A percentile compares a stretch with the other conserved stretches of the same genome.
These are phyloP conservation scores for Cladosporium cucumerinum DNA, from an alignment of 2,329 filamentous ascomycete genomes.

Conservation along the genomic window DNA sequence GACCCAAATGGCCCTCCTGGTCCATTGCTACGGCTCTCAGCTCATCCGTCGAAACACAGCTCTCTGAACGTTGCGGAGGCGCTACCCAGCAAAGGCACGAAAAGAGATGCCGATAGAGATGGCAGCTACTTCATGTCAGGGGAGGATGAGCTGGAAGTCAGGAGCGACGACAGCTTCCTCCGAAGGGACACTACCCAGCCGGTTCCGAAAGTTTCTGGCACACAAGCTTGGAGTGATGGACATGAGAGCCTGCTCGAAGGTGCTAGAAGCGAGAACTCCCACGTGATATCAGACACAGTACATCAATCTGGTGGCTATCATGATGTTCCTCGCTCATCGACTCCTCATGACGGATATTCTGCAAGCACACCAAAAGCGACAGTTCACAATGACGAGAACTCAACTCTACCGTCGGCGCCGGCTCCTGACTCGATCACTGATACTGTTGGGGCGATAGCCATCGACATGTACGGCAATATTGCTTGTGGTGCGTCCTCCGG, in stretches of 20 bases:
- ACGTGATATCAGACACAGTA: not conserved
- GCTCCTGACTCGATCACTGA: slow-evolving; percentile 70
- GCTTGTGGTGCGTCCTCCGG: slow-evolving; percentile 94
- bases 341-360: not conserved
- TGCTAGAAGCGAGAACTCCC: not conserved
- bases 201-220: not conserved
- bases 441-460: slow-evolving; percentile 92
- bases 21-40: slow-evolving; percentile 27
- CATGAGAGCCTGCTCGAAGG: not conserved
- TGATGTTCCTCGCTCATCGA: not conserved
- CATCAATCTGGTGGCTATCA: not conserved
- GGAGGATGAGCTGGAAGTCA: slow-evolving; percentile 5
- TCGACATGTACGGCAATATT: slow-evolving; percentile 81
- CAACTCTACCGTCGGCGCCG: not conserved
- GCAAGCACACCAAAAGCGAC: not conserved
- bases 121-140: not conserved
- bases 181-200: not conserved
- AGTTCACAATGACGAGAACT: slow-evolving; percentile 18
- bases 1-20: slow-evolving; percentile 29
- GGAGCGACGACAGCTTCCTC: not conserved
- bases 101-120: not conserved
- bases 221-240: not conserved
- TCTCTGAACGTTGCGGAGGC: slow-evolving; percentile 33
- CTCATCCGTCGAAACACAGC: slow-evolving; percentile 43
- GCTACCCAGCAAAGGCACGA: too few relatives aligned